phyloP scores from a whole-genome alignment of 805 yeast species.

The Naumovozyma dairenensis region DNA sequence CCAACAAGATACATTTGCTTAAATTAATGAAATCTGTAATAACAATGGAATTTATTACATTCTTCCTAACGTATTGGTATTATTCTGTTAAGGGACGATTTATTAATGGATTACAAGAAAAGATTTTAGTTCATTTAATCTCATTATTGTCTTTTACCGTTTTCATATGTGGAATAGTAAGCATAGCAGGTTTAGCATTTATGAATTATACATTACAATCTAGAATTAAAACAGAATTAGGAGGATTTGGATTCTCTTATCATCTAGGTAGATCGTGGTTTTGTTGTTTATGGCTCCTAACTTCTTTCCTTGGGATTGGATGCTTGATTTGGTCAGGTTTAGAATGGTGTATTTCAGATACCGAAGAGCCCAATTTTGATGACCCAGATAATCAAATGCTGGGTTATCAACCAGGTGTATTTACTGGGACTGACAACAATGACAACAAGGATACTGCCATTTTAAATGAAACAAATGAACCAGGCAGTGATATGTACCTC shows the following conservation, averaged over 20 bases:
- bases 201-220: conserved; percentile 13
- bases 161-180: conserved; percentile 16
- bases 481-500: not conserved
- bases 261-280: conserved; percentile 22
- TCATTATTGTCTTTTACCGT: conserved; percentile 17
- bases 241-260: conserved; percentile 21
- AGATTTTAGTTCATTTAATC: conserved; percentile 15
- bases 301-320: conserved; percentile 14
- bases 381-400: conserved; percentile 8
- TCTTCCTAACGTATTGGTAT: conserved; percentile 17
- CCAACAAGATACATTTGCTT: conserved; percentile 12
- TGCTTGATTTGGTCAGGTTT: conserved; percentile 27
- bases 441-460: not conserved
- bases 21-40: conserved; percentile 12
- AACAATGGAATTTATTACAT: conserved; percentile 7
- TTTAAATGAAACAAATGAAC: not conserved
- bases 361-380: conserved; percentile 6
- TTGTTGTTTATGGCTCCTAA: conserved; percentile 15
- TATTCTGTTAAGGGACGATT: conserved; percentile 20
- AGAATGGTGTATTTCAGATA: conserved; percentile 26
- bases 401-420: conserved; percentile 10
- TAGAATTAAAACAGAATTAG: conserved; percentile 17
- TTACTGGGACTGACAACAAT: conserved; percentile 1
- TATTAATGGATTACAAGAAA: conserved; percentile 14
- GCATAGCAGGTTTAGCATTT: conserved; percentile 12